Conservation (phyloP, 2,329 filamentous ascomycete genomes). For the Trichoderma sp. region DNA sequence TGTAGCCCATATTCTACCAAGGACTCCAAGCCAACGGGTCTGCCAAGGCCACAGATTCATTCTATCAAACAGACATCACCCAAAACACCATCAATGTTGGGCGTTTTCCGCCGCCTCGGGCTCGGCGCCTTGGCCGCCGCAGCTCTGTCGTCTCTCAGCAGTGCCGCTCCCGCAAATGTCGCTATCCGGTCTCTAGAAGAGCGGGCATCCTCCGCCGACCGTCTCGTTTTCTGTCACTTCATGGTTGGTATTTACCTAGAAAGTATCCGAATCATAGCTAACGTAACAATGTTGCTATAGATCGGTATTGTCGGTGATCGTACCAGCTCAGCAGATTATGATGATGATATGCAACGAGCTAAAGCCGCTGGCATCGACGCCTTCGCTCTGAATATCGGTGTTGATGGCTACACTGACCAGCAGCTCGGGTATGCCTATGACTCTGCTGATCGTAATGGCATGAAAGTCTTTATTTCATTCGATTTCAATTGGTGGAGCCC, state of each 20-base stretch:
- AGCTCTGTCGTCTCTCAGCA: conserved; percentile 18
- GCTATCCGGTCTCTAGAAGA: conserved; percentile 15
- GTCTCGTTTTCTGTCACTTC: conserved; percentile 41
- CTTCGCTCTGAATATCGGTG: conserved; percentile 49
- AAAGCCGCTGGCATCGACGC: conserved; percentile 45
- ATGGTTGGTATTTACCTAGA: conserved; percentile 31
- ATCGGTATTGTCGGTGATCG: conserved; percentile 37
- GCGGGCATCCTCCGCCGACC: neutral
- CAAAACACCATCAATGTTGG: conserved; percentile 8
- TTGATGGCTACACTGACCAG: conserved; percentile 41
- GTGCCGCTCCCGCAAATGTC: conserved; percentile 11
- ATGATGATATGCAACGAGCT: conserved; percentile 45
- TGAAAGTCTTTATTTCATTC: conserved; percentile 56
- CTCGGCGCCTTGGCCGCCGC: conserved; percentile 21
- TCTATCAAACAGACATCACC: neutral
- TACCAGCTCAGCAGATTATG: conserved; percentile 41
- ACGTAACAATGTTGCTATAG: neutral
- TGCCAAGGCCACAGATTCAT: neutral
- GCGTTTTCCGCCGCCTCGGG: conserved; percentile 21
- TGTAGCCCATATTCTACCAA: neutral
- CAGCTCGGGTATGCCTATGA: conserved; percentile 48
- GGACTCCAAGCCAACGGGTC: neutral
- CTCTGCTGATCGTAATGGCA: conserved; percentile 43
- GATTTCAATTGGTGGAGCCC: conserved; percentile 50
- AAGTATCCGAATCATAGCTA: neutral